Conservation (phyloP, 176 grass and related monocot genomes). For the Oryza brachyantha region DNA sequence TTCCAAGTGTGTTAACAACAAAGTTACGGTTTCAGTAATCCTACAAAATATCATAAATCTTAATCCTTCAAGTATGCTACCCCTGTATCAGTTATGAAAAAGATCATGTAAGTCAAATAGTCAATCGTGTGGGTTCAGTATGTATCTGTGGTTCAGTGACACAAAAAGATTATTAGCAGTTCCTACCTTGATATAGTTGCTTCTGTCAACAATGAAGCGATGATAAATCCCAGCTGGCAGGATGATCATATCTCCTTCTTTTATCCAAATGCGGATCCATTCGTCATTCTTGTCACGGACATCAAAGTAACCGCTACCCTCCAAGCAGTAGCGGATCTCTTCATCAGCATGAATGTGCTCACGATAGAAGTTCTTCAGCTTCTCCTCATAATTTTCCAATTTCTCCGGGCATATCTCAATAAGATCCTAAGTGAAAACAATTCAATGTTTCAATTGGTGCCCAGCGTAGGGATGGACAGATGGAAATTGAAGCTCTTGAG, state of each 20-base stretch:
- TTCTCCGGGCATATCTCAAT: constrained; percentile 75
- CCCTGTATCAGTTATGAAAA: background rate
- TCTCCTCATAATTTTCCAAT: constrained; percentile 92
- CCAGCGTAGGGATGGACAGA: background rate
- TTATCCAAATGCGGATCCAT: constrained; percentile 87
- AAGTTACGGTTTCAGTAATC: background rate
- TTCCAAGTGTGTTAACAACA: background rate
- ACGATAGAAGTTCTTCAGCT: constrained; percentile 74
- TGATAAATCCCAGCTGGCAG: constrained; percentile 87
- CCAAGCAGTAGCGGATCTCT: constrained; percentile 94
- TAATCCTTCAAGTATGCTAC: background rate
- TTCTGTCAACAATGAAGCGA: constrained; percentile 63
- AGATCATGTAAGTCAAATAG: background rate
- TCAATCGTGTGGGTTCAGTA: background rate
- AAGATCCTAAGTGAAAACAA: constrained; percentile 55
- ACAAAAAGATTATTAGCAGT: background rate
- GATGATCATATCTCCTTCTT: constrained; percentile 87
- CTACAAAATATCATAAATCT: background rate
- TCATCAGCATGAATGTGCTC: constrained; percentile 90
- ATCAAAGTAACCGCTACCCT: constrained; percentile 85
- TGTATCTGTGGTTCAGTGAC: background rate
- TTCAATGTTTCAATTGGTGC: constrained; percentile 3
- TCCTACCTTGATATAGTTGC: constrained; percentile 71
- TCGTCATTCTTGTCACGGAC: constrained; percentile 72
- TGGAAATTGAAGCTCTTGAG: background rate